Evolutionary conservation across 2,329 filamentous ascomycete species (phyloP).

Genomic region (Neonectria sp.): DNA sequence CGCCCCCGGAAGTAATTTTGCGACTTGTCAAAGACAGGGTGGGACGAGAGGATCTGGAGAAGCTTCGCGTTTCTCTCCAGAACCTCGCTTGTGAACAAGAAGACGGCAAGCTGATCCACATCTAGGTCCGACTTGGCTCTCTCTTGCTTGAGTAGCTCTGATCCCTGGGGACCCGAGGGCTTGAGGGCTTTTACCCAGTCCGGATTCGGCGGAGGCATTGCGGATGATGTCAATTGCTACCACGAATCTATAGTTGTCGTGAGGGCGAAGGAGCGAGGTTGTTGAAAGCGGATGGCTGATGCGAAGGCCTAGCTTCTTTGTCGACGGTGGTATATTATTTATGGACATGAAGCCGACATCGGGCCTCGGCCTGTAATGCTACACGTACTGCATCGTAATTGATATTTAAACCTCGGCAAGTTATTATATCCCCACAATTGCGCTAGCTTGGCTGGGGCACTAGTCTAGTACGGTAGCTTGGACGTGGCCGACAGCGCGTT

Average conservation of each 20-base stretch:
- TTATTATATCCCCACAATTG: too few species aligned
- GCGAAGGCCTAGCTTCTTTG: not conserved
- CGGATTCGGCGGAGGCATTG: slow-evolving; percentile 48
- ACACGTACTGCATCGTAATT: too few species aligned
- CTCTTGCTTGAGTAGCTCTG: slow-evolving; percentile 78
- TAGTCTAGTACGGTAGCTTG: too few species aligned
- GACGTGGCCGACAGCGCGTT: too few species aligned
- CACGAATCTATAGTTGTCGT: not conserved
- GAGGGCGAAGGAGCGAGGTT: not conserved
- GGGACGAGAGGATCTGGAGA: slow-evolving; percentile 74
- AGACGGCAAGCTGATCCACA: slow-evolving; percentile 76
- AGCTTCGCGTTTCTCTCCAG: slow-evolving; percentile 74
- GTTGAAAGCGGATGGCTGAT: not conserved
- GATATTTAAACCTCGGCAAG: too few species aligned
- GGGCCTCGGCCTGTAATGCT: not conserved
- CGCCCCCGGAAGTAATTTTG: slow-evolving; percentile 83
- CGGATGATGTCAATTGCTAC: not conserved
- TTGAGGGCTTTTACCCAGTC: slow-evolving; percentile 55
- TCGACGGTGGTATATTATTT: not conserved
- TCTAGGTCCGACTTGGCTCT: slow-evolving; percentile 77
- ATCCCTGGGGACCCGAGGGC: slow-evolving; percentile 74
- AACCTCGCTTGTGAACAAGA: slow-evolving; percentile 77
- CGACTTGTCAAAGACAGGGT: slow-evolving; percentile 83
- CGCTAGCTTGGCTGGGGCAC: too few species aligned
- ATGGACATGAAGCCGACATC: not conserved